Percentiles rank a stretch among this genome's conserved stretches.
phyloP scores from a whole-genome alignment of 208 protist species.

The Leptomonas pyrrhocoris region DNA sequence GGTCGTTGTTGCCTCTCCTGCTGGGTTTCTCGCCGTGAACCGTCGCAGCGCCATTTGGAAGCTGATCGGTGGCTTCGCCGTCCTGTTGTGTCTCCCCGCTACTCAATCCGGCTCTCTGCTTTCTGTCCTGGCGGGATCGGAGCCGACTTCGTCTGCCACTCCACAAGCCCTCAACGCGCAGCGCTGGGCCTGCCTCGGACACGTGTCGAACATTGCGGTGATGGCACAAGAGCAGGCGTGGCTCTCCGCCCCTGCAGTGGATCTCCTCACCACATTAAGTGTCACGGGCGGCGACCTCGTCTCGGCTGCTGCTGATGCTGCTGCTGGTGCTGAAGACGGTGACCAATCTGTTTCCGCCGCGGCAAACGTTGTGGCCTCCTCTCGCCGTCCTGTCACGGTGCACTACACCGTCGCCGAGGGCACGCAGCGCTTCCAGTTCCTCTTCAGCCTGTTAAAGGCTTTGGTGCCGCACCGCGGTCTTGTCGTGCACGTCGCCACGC shows the following conservation, averaged over 20 bases:
- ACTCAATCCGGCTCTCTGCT: slow-evolving; percentile 7
- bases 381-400: slow-evolving; percentile 38
- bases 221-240: slow-evolving; percentile 25
- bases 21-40: slow-evolving; percentile 53
- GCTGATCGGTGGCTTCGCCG: slow-evolving; percentile 54
- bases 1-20: slow-evolving; percentile 51
- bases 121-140: background rate
- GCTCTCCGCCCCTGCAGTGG: slow-evolving; percentile 23
- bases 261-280: slow-evolving; percentile 21
- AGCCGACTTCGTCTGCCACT: slow-evolving; percentile 5
- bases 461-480: slow-evolving; percentile 44
- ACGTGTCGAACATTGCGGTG: slow-evolving; percentile 42
- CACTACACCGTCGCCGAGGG: slow-evolving; percentile 69
- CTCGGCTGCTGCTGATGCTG: background rate
- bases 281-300: slow-evolving; percentile 1
- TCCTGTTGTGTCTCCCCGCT: slow-evolving; percentile 8
- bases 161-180: slow-evolving; percentile 30
- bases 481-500: slow-evolving; percentile 74
- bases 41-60: slow-evolving; percentile 76
- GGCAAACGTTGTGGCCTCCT: slow-evolving; percentile 1
- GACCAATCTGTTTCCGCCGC: background rate
- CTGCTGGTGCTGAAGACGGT: background rate
- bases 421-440: slow-evolving; percentile 59
- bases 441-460: slow-evolving; percentile 62
- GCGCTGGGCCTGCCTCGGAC: slow-evolving; percentile 66